phyloP scores from a whole-genome alignment of 768 basidiomycete genomes.

The Daedalea quercina region DNA sequence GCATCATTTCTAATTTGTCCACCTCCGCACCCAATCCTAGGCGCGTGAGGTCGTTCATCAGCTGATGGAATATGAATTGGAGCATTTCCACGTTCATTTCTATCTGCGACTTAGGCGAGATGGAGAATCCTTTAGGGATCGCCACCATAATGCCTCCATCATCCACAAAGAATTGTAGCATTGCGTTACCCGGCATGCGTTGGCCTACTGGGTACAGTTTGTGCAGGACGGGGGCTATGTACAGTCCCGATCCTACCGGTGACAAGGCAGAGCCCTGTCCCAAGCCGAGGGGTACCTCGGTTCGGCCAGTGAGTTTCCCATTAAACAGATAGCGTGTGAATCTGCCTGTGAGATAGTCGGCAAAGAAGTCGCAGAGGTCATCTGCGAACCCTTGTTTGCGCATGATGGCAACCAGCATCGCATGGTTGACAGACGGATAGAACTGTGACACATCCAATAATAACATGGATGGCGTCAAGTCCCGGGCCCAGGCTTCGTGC shows the following conservation, averaged over 20 bases:
- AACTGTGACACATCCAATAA: slow-evolving; percentile 16
- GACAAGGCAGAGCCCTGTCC: slow-evolving; percentile 15
- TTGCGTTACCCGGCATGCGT: background rate
- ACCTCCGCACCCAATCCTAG: slow-evolving; percentile 8
- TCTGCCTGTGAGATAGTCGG: slow-evolving; percentile 6
- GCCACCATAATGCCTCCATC: slow-evolving; percentile 8
- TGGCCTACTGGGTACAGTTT: background rate
- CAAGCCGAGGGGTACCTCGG: slow-evolving; percentile 2
- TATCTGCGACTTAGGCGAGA: background rate
- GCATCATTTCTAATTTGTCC: slow-evolving; percentile 13
- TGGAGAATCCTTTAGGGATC: background rate
- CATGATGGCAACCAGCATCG: slow-evolving; percentile 3
- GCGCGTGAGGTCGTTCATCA: slow-evolving; percentile 1
- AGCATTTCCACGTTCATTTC: background rate
- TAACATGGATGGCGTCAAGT: slow-evolving; percentile 5
- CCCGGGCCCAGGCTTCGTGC: background rate
- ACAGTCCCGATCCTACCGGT: slow-evolving; percentile 10
- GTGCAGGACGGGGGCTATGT: slow-evolving; percentile 11
- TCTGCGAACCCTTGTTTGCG: slow-evolving; percentile 7
- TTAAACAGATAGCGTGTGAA: slow-evolving; percentile 7
- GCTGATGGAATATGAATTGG: background rate
- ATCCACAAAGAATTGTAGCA: slow-evolving; percentile 12
- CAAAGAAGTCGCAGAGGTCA: slow-evolving; percentile 6
- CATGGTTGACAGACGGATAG: slow-evolving; percentile 16
- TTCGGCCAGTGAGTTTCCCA: background rate